phyloP scores from a whole-genome alignment of 305 asterid genomes.

The Salvia sclarea region DNA sequence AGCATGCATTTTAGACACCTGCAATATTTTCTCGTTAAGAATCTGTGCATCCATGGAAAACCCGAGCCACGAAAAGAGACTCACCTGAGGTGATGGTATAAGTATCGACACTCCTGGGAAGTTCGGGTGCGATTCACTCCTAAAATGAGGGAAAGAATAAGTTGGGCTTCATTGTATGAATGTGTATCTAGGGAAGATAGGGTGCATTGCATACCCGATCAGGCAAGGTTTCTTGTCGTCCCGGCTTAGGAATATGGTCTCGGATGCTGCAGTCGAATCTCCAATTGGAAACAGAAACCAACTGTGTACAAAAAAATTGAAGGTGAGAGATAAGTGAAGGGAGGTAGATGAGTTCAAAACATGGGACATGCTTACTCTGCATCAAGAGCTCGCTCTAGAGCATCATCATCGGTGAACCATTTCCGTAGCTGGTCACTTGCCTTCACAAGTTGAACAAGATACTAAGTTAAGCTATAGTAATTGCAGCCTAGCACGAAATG shows the following conservation, averaged over 20 bases:
- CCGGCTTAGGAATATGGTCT: constrained; percentile 69
- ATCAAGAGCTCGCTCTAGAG: constrained; percentile 83
- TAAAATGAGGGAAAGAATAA: constrained; percentile 33
- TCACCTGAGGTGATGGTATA: constrained; percentile 70
- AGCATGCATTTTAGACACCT: constrained; percentile 81
- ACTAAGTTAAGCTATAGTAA: constrained; percentile 19
- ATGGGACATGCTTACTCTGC: constrained; percentile 63
- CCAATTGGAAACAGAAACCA: constrained; percentile 76
- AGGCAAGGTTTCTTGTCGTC: constrained; percentile 66
- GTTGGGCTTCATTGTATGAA: background rate
- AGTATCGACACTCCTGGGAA: constrained; percentile 59
- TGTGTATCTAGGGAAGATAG: background rate
- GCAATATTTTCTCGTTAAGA: background rate
- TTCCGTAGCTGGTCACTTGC: constrained; percentile 64
- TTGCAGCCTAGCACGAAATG: background rate
- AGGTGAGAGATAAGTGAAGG: constrained; percentile 18
- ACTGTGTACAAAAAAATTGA: constrained; percentile 36
- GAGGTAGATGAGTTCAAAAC: background rate
- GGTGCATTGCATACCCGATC: constrained; percentile 73
- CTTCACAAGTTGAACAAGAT: constrained; percentile 43
- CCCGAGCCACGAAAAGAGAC: background rate
- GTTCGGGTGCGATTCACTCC: constrained; percentile 62
- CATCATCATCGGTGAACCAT: constrained; percentile 88
- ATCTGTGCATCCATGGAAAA: background rate
- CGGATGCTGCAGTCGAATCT: constrained; percentile 56